Percentiles rank a stretch among this genome's conserved stretches.
These are phyloP conservation scores for Phytophthora syringae DNA, from an alignment of 352 stramenopile genomes.

Conservation along the genomic window DNA sequence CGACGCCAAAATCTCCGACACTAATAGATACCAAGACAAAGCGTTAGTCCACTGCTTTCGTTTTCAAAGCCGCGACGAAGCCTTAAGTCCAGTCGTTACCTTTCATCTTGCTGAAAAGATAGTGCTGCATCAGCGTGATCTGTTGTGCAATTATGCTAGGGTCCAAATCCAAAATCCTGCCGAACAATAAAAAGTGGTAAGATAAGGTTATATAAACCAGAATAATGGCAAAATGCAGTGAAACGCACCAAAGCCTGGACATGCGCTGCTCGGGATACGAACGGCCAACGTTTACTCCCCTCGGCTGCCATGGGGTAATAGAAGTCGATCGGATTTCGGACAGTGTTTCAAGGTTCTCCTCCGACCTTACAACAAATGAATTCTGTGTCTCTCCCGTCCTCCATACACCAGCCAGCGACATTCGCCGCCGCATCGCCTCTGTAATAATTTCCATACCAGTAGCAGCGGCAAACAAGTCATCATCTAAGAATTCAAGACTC, in stretches of 20 bases:
- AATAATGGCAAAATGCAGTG: neutral
- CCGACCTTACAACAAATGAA: conserved; percentile 67
- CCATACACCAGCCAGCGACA: conserved; percentile 84
- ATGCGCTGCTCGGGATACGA: conserved; percentile 38
- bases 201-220: neutral
- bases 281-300: conserved; percentile 46
- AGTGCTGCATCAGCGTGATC: conserved; percentile 88
- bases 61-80: neutral
- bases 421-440: conserved; percentile 69
- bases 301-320: conserved; percentile 65
- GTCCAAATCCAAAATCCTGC: conserved; percentile 80
- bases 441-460: conserved; percentile 83
- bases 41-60: neutral
- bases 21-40: conserved; percentile 29
- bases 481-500: conserved; percentile 71
- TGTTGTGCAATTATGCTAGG: conserved; percentile 82
- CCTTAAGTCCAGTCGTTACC: conserved; percentile 28
- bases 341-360: conserved; percentile 39
- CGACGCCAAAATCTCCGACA: conserved; percentile 78
- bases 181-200: conserved; percentile 9
- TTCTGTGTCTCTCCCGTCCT: conserved; percentile 55
- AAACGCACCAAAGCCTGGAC: conserved; percentile 64
- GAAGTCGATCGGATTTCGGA: conserved; percentile 42
- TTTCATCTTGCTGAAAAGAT: conserved; percentile 90
- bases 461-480: conserved; percentile 71